Percentiles rank a stretch among this genome's conserved stretches.
These are phyloP conservation scores for Neofusicoccum ribis DNA, from an alignment of 2,329 filamentous ascomycete species.

Conservation along the genomic window DNA sequence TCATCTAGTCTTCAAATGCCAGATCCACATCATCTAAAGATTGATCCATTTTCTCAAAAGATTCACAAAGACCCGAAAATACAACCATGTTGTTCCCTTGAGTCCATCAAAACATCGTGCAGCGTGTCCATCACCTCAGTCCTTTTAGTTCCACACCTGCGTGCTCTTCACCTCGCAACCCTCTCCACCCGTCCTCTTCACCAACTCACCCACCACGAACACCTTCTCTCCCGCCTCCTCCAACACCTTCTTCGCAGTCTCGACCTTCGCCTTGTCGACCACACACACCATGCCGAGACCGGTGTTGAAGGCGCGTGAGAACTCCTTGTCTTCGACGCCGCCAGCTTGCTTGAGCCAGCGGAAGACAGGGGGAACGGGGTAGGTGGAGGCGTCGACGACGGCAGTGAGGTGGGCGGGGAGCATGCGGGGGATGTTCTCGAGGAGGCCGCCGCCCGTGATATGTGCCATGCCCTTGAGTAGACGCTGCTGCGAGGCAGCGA, in stretches of 20 bases:
- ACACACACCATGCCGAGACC: conserved; percentile 93
- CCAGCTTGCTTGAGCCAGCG: conserved; percentile 76
- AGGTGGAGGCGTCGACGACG: conserved; percentile 74
- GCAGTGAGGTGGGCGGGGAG: conserved; percentile 76
- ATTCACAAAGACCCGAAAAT: not conserved
- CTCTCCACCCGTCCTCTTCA: conserved; percentile 55
- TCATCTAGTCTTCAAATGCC: not conserved
- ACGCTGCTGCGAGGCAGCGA: conserved; percentile 61
- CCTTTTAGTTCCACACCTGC: conserved; percentile 44
- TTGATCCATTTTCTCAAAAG: not conserved
- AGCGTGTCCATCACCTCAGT: too few species aligned
- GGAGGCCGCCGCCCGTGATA: conserved; percentile 91
- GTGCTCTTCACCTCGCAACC: conserved; percentile 66
- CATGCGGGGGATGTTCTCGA: conserved; percentile 95
- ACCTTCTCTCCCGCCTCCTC: conserved; percentile 73
- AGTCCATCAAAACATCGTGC: too few species aligned
- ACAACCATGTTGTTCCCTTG: not conserved
- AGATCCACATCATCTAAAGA: not conserved
- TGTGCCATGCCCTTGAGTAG: conserved; percentile 91
- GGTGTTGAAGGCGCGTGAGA: conserved; percentile 92
- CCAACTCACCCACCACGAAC: conserved; percentile 71
- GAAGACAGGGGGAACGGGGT: conserved; percentile 78
- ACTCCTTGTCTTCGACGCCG: conserved; percentile 74
- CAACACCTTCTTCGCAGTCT: conserved; percentile 61
- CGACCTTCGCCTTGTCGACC: conserved; percentile 65